A percentile compares a stretch with the other conserved stretches of the same genome.
These are phyloP conservation scores for Nephelium lappaceum DNA, from an alignment of 345 rosid genomes.

Conservation along the genomic window DNA sequence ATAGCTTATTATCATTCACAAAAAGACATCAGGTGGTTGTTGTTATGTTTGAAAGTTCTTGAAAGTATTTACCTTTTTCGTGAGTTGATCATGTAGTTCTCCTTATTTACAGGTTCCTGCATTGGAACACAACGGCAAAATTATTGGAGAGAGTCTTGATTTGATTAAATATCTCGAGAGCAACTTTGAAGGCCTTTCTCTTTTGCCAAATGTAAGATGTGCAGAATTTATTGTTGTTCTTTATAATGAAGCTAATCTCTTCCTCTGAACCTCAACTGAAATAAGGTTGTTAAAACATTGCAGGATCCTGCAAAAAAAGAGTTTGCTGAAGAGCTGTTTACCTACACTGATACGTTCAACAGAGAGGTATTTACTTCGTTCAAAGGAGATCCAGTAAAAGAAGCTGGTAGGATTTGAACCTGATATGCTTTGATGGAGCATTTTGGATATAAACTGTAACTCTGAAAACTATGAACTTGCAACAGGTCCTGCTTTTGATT, in stretches of 20 bases:
- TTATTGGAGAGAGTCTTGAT: constrained; percentile 88
- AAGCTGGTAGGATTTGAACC: constrained; percentile 48
- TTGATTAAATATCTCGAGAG: constrained; percentile 71
- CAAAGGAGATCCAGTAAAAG: constrained; percentile 61
- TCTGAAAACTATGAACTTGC: constrained; percentile 19
- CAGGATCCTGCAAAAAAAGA: constrained; percentile 71
- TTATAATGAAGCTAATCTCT: neutral
- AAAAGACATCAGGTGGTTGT: neutral
- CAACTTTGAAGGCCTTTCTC: constrained; percentile 86
- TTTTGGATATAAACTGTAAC: constrained; percentile 1
- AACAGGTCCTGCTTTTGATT: constrained; percentile 71
- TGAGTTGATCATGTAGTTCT: constrained; percentile 1
- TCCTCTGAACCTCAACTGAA: neutral
- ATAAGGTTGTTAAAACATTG: constrained; percentile 19
- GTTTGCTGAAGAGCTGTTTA: constrained; percentile 65
- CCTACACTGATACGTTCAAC: constrained; percentile 58
- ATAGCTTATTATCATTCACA: neutral
- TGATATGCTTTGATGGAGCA: neutral
- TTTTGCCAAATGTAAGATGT: constrained; percentile 58
- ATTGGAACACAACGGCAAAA: constrained; percentile 86
- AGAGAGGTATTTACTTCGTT: constrained; percentile 44
- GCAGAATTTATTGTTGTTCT: neutral
- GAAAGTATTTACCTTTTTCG: neutral
- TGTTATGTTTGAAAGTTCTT: neutral
- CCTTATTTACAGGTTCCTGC: constrained; percentile 67